Percentiles rank a stretch among this genome's conserved stretches.
phyloP scores from a whole-genome alignment of 1,284 basidiomycete species.

The Sporisorium iseilematis-ciliati region DNA sequence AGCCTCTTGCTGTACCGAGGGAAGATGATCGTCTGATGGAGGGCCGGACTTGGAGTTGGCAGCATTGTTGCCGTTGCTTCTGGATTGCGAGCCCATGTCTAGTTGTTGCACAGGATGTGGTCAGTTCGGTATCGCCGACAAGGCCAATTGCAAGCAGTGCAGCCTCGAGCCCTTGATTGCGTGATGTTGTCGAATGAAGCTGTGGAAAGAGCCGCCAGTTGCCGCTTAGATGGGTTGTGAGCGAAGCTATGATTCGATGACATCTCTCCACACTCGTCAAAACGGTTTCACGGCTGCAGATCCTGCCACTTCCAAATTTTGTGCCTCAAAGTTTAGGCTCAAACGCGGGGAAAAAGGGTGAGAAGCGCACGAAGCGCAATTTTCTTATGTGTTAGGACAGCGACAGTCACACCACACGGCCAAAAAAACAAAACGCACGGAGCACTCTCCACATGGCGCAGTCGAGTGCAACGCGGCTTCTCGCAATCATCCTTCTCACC shows the following conservation, averaged over 20 bases:
- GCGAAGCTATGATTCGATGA: no score
- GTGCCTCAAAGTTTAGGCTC: background rate
- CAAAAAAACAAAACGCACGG: constrained; percentile 10
- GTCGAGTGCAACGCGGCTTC: background rate
- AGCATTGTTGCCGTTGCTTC: background rate
- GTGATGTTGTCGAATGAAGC: no score
- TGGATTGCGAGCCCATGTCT: constrained; percentile 14
- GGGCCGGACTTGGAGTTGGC: constrained; percentile 20
- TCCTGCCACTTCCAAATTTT: background rate
- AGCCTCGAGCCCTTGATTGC: no score
- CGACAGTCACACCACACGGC: background rate
- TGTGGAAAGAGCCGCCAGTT: no score
- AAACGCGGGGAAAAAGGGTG: constrained; percentile 13
- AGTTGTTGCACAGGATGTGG: background rate
- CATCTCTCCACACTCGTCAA: no score
- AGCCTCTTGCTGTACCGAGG: constrained; percentile 11
- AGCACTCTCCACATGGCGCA: constrained; percentile 14
- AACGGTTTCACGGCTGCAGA: background rate
- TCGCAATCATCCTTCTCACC: background rate
- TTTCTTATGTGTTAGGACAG: constrained; percentile 1
- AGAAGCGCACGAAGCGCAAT: background rate
- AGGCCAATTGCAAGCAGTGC: no score
- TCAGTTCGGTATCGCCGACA: background rate
- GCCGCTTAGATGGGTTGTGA: no score
- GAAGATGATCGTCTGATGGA: constrained; percentile 24